Conservation (phyloP, 2,329 filamentous ascomycete genomes). For the Pestalotiopsis fici region DNA sequence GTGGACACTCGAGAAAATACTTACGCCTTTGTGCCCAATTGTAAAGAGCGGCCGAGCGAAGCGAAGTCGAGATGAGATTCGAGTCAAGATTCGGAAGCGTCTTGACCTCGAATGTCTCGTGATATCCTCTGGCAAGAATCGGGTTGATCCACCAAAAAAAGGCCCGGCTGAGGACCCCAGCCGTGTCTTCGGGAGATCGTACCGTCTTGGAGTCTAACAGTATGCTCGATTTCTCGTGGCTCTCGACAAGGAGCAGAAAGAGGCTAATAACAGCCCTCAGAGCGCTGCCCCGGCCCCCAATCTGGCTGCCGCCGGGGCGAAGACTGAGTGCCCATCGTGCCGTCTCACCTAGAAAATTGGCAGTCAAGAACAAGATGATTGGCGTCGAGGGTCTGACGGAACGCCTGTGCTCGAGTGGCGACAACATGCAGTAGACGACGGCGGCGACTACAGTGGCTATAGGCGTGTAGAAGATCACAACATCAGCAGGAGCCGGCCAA, state of each 20-base stretch:
- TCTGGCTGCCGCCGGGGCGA: conserved; percentile 10
- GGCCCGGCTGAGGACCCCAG: conserved; percentile 23
- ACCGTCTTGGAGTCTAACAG: conserved; percentile 11
- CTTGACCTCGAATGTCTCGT: conserved; percentile 18
- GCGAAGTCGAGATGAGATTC: conserved; percentile 19
- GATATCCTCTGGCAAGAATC: conserved; percentile 29
- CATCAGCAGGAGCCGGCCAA: neutral
- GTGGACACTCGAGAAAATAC: neutral
- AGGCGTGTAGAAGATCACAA: neutral
- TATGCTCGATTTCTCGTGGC: conserved; percentile 15
- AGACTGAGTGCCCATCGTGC: conserved; percentile 1
- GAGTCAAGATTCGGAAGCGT: conserved; percentile 26
- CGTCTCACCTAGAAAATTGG: conserved; percentile 17
- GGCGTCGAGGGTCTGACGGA: conserved; percentile 20
- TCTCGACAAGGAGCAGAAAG: conserved; percentile 20
- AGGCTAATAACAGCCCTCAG: conserved; percentile 21
- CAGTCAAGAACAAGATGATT: conserved; percentile 21
- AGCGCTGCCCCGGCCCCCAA: neutral
- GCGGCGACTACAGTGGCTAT: conserved; percentile 3
- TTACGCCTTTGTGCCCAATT: conserved; percentile 29
- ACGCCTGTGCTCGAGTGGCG: conserved; percentile 19
- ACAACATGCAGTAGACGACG: conserved; percentile 13
- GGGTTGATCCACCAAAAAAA: conserved; percentile 35
- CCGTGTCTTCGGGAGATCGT: conserved; percentile 27
- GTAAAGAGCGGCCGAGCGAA: conserved; percentile 20